phyloP scores from a whole-genome alignment of 176 grass and related monocot species.

The Zoysia pacifica region DNA sequence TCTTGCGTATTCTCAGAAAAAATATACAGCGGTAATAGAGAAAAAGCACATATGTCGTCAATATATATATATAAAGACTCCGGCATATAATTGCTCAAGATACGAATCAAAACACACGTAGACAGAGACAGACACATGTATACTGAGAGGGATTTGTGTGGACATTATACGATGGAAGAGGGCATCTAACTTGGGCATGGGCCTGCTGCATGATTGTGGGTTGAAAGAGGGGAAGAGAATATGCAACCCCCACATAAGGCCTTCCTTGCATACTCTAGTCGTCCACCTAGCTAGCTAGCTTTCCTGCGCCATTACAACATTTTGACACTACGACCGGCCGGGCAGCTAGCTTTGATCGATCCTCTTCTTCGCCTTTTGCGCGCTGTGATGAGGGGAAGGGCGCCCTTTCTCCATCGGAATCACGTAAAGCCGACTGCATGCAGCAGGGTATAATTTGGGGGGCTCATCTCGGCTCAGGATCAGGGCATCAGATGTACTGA shows the following conservation, averaged over 20 bases:
- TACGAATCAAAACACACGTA: slow-evolving; percentile 5
- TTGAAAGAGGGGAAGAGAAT: slow-evolving; percentile 29
- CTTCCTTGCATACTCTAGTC: slow-evolving; percentile 54
- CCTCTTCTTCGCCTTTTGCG: slow-evolving; percentile 27
- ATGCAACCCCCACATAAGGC: slow-evolving; percentile 61
- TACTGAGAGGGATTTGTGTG: slow-evolving; percentile 29
- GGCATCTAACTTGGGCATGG: slow-evolving; percentile 38
- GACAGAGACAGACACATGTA: background rate
- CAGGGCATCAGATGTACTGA: slow-evolving; percentile 41
- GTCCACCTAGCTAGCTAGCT: background rate
- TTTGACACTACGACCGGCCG: slow-evolving; percentile 28
- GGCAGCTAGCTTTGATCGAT: slow-evolving; percentile 5
- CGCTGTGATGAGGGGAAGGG: background rate
- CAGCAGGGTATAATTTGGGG: slow-evolving; percentile 30
- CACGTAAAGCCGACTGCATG: slow-evolving; percentile 37
- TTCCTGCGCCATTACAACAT: slow-evolving; percentile 40
- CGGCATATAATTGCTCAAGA: slow-evolving; percentile 4
- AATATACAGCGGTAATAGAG: background rate
- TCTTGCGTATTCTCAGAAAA: background rate
- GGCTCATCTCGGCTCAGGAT: slow-evolving; percentile 33
- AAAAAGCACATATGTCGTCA: background rate
- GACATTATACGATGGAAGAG: slow-evolving; percentile 39
- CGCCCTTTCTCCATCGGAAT: slow-evolving; percentile 42
- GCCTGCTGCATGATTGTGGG: slow-evolving; percentile 41
- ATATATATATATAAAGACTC: slow-evolving; percentile 1